A percentile compares a stretch with the other conserved stretches of the same genome.
These are phyloP conservation scores for Drechslera avenae DNA, from an alignment of 2,329 filamentous ascomycete genomes.

Conservation along the genomic window DNA sequence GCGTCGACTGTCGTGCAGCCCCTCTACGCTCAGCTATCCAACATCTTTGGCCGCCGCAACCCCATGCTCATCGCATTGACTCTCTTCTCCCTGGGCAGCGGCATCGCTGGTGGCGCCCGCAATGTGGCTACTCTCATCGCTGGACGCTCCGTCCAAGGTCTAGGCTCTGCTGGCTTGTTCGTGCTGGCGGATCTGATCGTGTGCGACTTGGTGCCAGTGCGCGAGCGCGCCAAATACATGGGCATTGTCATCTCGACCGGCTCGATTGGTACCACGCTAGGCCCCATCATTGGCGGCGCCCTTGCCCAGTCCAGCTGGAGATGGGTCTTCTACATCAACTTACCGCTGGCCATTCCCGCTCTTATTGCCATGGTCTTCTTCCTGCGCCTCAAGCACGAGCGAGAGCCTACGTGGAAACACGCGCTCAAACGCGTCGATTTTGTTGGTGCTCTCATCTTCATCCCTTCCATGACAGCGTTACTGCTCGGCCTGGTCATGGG, in stretches of 20 bases:
- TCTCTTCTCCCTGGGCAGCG: conserved; percentile 60
- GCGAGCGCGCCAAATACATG: conserved; percentile 52
- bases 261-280: conserved; percentile 34
- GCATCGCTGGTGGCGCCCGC: conserved; percentile 56
- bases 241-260: conserved; percentile 35
- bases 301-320: conserved; percentile 50
- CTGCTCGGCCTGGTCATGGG: conserved; percentile 55
- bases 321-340: conserved; percentile 53
- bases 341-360: conserved; percentile 40
- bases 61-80: conserved; percentile 47
- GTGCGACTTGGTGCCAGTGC: conserved; percentile 57
- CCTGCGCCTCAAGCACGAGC: conserved; percentile 28
- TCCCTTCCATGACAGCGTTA: conserved; percentile 48
- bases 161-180: conserved; percentile 55
- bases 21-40: conserved; percentile 56
- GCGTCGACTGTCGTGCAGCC: conserved; percentile 55
- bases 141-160: conserved; percentile 62
- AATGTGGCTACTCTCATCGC: conserved; percentile 57
- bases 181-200: conserved; percentile 57
- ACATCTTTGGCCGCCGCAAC: conserved; percentile 59
- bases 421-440: conserved; percentile 45
- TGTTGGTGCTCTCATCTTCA: conserved; percentile 53
- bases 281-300: conserved; percentile 40
- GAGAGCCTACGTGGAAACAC: not conserved
- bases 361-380: conserved; percentile 36